These are phyloP conservation scores for Melaleuca quinquenervia DNA, from an alignment of 345 rosid species.

Conservation along the genomic window DNA sequence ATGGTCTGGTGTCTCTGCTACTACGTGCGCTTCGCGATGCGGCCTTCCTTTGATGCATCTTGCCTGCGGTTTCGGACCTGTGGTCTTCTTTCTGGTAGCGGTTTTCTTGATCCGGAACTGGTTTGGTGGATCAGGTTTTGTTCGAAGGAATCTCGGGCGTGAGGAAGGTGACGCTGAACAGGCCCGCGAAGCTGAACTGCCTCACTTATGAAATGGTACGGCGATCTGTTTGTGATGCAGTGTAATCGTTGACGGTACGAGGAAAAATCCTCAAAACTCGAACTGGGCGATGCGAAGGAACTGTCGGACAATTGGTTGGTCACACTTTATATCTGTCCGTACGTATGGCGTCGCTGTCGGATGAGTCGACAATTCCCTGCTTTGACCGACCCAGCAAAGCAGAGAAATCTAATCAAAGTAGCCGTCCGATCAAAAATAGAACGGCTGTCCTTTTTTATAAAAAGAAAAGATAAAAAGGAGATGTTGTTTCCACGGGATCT, in stretches of 20 bases:
- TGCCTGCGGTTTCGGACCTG: neutral
- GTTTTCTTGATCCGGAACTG: neutral
- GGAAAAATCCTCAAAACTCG: too few relatives aligned
- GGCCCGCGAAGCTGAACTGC: constrained; percentile 1
- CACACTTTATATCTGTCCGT: neutral
- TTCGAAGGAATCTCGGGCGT: constrained; percentile 2
- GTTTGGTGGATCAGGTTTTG: neutral
- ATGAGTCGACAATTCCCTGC: neutral
- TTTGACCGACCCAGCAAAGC: too few relatives aligned
- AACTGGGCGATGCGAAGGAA: neutral
- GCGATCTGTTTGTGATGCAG: neutral
- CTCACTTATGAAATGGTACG: constrained; percentile 1
- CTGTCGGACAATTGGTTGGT: neutral
- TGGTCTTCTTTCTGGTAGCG: neutral
- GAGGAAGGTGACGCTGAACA: constrained; percentile 3
- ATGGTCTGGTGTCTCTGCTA: neutral
- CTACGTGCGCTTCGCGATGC: neutral
- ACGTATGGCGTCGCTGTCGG: neutral
- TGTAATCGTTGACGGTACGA: neutral
- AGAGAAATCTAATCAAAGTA: too few relatives aligned
- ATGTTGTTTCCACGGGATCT: too few relatives aligned
- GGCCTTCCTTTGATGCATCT: neutral
- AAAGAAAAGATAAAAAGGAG: too few relatives aligned
- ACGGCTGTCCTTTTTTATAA: too few relatives aligned
- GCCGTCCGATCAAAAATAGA: too few relatives aligned